Conservation (phyloP, 208 protist species). For the Trypanosoma lewisi region DNA sequence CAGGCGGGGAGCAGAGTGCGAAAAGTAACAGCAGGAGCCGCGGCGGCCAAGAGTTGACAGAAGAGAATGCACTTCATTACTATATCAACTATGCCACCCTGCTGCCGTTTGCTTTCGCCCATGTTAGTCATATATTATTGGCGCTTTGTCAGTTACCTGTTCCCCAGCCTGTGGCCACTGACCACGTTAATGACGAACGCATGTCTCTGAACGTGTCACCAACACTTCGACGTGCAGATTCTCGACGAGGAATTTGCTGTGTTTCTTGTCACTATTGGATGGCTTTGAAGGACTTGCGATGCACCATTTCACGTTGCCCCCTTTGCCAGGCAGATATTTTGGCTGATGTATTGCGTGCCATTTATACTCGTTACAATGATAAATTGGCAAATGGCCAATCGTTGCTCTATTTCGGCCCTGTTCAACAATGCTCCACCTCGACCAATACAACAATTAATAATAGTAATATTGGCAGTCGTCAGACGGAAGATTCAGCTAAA, state of each 20-base stretch:
- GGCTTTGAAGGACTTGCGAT: slow-evolving; percentile 50
- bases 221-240: slow-evolving; percentile 25
- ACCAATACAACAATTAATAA: neutral
- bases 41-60: slow-evolving; percentile 16
- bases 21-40: slow-evolving; percentile 12
- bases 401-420: slow-evolving; percentile 26
- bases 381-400: slow-evolving; percentile 20
- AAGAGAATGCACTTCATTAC: slow-evolving; percentile 37
- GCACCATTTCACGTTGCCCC: slow-evolving; percentile 50
- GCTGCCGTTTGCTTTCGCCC: slow-evolving; percentile 71
- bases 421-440: slow-evolving; percentile 6
- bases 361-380: slow-evolving; percentile 20
- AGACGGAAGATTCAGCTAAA: neutral
- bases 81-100: slow-evolving; percentile 80
- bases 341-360: slow-evolving; percentile 8
- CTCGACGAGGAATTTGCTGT: slow-evolving; percentile 54
- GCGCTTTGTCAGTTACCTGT: slow-evolving; percentile 43
- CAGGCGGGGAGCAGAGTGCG: neutral
- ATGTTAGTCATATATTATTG: slow-evolving; percentile 69
- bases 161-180: slow-evolving; percentile 12
- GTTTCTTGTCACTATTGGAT: slow-evolving; percentile 65
- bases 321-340: slow-evolving; percentile 61
- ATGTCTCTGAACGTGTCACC: slow-evolving; percentile 22
- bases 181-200: slow-evolving; percentile 1
- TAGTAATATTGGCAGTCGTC: neutral